Evolutionary conservation across 345 rosid genomes (phyloP).

Genomic region (Citrus mangshanensis): DNA sequence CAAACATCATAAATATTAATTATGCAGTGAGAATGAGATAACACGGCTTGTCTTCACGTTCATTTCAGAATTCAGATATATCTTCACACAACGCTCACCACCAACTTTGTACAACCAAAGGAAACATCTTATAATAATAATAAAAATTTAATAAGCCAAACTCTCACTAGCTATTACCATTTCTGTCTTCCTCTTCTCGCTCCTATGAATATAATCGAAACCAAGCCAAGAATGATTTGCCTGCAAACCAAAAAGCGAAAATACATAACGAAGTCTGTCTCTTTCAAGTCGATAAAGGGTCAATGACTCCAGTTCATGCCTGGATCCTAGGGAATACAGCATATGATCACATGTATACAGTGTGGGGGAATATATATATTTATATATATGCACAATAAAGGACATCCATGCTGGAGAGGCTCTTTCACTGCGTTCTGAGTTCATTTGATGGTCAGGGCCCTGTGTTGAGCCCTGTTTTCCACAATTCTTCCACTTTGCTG

Average conservation of each 20-base stretch:
- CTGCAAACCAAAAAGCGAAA: background rate
- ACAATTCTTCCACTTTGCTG: slow-evolving; percentile 19
- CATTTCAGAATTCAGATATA: background rate
- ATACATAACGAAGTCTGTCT: background rate
- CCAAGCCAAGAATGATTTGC: slow-evolving; percentile 41
- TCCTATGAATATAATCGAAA: background rate
- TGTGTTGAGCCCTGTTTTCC: slow-evolving; percentile 16
- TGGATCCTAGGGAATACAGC: background rate
- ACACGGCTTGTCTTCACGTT: background rate
- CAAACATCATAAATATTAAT: background rate
- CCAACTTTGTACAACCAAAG: background rate
- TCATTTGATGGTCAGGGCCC: slow-evolving; percentile 26
- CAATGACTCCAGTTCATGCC: slow-evolving; percentile 2
- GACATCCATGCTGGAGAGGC: slow-evolving; percentile 7
- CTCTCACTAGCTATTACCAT: background rate
- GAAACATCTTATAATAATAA: background rate
- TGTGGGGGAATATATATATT: background rate
- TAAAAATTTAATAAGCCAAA: background rate
- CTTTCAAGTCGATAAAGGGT: background rate
- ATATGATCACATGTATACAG: background rate
- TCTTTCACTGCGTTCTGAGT: background rate
- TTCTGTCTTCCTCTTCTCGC: background rate
- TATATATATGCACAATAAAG: background rate
- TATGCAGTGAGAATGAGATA: background rate
- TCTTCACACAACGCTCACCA: background rate